Conservation (phyloP, 2,329 filamentous ascomycete genomes). For the Penicillium sp. region DNA sequence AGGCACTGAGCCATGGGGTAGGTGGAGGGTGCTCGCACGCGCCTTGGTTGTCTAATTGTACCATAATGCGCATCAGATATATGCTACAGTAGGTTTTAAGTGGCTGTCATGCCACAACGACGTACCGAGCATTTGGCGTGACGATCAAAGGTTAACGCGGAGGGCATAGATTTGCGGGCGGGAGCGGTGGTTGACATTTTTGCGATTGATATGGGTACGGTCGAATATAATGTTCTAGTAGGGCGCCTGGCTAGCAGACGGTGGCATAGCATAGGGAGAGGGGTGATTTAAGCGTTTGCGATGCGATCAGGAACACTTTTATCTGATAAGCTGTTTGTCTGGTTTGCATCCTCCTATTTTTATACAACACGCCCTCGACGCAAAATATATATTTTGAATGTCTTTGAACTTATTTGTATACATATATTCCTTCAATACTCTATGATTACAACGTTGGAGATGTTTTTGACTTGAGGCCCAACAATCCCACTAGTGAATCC, state of each 20-base stretch:
- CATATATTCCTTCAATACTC: not conserved
- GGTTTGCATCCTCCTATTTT: constrained; percentile 15
- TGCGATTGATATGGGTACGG: constrained; percentile 7
- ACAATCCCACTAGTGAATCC: no score
- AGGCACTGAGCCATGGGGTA: constrained; percentile 87
- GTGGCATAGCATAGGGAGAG: constrained; percentile 20
- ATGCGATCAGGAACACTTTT: constrained; percentile 16
- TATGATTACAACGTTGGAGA: not conserved
- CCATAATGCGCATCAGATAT: constrained; percentile 5
- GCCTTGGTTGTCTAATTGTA: constrained; percentile 78
- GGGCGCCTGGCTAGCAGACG: constrained; percentile 8
- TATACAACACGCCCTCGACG: not conserved
- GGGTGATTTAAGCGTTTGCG: constrained; percentile 8
- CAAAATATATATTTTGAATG: not conserved
- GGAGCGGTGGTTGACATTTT: constrained; percentile 32
- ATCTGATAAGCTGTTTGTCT: constrained; percentile 25
- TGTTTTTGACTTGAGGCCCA: not conserved
- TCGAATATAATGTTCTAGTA: not conserved
- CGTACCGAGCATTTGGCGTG: constrained; percentile 76
- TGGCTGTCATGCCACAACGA: not conserved
- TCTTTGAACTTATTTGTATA: not conserved
- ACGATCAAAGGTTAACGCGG: constrained; percentile 76
- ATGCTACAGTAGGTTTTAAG: constrained; percentile 5
- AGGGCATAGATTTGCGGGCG: constrained; percentile 38
- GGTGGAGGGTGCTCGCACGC: constrained; percentile 78